phyloP scores from a whole-genome alignment of 768 basidiomycete genomes.

The Trametes punicea region DNA sequence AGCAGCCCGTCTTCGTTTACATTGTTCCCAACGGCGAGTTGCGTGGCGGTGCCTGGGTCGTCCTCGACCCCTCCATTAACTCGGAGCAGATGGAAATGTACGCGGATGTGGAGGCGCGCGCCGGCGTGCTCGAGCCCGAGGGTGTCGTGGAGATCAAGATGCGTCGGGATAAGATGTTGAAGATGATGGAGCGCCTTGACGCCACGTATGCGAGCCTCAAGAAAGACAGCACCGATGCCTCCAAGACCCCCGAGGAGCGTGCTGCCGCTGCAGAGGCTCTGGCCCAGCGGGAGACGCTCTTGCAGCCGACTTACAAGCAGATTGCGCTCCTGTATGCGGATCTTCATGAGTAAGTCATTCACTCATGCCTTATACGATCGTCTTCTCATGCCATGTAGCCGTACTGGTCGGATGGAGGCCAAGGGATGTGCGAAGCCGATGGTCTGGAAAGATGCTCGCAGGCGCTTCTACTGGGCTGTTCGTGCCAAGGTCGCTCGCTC shows the following conservation, averaged over 20 bases:
- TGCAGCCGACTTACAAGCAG: conserved; percentile 91
- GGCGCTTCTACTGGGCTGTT: conserved; percentile 92
- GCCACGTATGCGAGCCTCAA: conserved; percentile 77
- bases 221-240: conserved; percentile 69
- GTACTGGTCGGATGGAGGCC: conserved; percentile 94
- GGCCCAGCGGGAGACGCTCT: conserved; percentile 68
- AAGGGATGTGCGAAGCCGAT: conserved; percentile 89
- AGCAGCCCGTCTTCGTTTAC: conserved; percentile 97
- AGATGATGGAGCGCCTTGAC: conserved; percentile 93
- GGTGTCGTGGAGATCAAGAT: conserved; percentile 98
- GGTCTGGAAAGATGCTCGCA: conserved; percentile 85
- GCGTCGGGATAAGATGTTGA: conserved; percentile 88
- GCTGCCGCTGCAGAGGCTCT: conserved; percentile 65
- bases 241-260: conserved; percentile 73
- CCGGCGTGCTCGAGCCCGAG: conserved; percentile 95
- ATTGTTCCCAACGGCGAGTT: conserved; percentile 98
- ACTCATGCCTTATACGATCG: background rate
- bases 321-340: conserved; percentile 94
- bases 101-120: conserved; percentile 92
- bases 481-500: conserved; percentile 78
- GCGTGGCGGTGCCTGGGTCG: conserved; percentile 99
- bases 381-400: conserved; percentile 45
- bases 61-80: conserved; percentile 97
- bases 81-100: conserved; percentile 99
- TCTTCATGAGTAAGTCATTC: conserved; percentile 78